Conservation (phyloP, 495 filamentous ascomycete genomes). For the Penicillium flavigenum region DNA sequence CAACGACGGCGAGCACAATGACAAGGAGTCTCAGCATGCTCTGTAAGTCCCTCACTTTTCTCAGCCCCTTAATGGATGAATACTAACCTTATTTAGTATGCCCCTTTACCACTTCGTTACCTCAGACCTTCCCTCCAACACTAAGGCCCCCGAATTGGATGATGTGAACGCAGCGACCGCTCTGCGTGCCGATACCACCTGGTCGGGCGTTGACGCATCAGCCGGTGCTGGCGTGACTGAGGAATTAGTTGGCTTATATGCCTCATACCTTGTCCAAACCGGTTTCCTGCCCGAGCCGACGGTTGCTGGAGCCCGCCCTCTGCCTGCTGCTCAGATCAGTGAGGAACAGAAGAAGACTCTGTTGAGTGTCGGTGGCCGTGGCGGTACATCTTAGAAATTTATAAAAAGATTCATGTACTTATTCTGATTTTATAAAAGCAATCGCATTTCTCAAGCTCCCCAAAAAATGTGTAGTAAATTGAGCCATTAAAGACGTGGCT, state of each 20-base stretch:
- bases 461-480: not conserved
- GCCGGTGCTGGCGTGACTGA: conserved; percentile 63
- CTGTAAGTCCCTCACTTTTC: conserved; percentile 38
- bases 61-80: not conserved
- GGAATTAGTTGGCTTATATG: conserved; percentile 69
- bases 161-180: conserved; percentile 68
- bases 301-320: conserved; percentile 38
- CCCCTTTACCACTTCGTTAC: conserved; percentile 85
- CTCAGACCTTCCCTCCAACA: conserved; percentile 72
- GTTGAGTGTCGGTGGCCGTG: conserved; percentile 51
- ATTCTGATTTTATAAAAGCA: conserved; percentile 3
- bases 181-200: conserved; percentile 59
- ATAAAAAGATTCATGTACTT: not conserved
- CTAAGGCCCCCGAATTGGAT: conserved; percentile 77
- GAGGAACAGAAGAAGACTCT: conserved; percentile 52
- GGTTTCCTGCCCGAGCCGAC: conserved; percentile 67
- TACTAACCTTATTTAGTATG: conserved; percentile 45
- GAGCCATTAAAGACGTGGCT: conserved; percentile 1
- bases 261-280: conserved; percentile 67
- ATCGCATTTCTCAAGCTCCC: not conserved
- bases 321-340: conserved; percentile 50
- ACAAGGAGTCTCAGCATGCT: conserved; percentile 65
- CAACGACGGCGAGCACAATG: conserved; percentile 55
- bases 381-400: conserved; percentile 32
- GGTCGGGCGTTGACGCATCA: conserved; percentile 62